phyloP scores from a whole-genome alignment of 2,329 filamentous ascomycete genomes.

The Diaporthe destruens region DNA sequence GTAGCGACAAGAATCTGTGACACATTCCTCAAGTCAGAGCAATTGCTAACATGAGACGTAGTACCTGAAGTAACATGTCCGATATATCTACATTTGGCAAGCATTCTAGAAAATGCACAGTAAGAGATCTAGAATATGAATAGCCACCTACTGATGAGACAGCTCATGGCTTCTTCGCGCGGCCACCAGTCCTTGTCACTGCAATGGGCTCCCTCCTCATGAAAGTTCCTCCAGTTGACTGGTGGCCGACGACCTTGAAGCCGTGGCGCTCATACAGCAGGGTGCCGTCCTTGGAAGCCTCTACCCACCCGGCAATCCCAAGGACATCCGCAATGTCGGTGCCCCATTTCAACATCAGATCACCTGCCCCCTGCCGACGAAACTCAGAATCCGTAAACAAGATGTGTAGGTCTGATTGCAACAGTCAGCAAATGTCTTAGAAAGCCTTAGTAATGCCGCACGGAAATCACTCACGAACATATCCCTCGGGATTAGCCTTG shows the following conservation, averaged over 20 bases:
- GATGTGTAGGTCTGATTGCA: conserved; percentile 38
- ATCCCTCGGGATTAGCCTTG: conserved; percentile 46
- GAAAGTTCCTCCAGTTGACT: neutral
- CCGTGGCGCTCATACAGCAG: conserved; percentile 42
- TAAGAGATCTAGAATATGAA: too few species aligned
- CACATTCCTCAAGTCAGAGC: too few species aligned
- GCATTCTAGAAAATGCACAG: neutral
- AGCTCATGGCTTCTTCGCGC: neutral
- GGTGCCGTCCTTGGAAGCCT: conserved; percentile 51
- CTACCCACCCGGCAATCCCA: conserved; percentile 53
- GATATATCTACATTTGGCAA: neutral
- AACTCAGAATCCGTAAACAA: conserved; percentile 55
- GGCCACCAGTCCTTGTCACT: neutral
- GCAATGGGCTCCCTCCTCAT: conserved; percentile 15
- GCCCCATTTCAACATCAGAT: conserved; percentile 52
- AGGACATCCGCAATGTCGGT: conserved; percentile 53
- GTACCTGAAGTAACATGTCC: neutral
- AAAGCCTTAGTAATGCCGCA: neutral
- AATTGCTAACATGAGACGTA: too few species aligned
- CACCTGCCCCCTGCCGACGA: conserved; percentile 52
- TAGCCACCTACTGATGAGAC: neutral
- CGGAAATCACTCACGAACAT: conserved; percentile 6
- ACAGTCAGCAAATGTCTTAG: neutral
- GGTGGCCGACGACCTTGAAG: neutral
- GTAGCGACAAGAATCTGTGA: too few species aligned